Conservation (phyloP, 495 filamentous ascomycete genomes). For the Pyrenopolyporus hunteri region DNA sequence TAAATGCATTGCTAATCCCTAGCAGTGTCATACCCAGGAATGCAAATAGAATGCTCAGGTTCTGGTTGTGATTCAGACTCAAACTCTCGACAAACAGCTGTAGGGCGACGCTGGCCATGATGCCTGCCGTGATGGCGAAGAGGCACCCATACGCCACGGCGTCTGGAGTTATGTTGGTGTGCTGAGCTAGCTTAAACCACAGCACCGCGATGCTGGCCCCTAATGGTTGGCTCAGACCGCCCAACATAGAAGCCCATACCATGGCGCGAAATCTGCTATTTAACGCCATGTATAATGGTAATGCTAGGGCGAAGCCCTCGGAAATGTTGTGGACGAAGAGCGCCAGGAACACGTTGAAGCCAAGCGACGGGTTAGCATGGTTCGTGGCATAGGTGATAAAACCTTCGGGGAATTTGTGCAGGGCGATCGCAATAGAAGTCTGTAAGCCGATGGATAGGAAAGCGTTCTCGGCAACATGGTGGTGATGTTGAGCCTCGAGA, state of each 20-base stretch:
- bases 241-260: conserved; percentile 80
- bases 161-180: conserved; percentile 59
- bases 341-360: conserved; percentile 90
- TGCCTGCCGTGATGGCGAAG: conserved; percentile 88
- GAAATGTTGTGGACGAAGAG: conserved; percentile 98
- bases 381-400: conserved; percentile 99
- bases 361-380: conserved; percentile 86
- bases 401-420: conserved; percentile 97
- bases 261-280: conserved; percentile 78
- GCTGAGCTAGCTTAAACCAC: conserved; percentile 72
- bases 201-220: conserved; percentile 83
- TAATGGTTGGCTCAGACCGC: conserved; percentile 83
- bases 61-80: conserved; percentile 77
- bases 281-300: conserved; percentile 89
- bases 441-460: conserved; percentile 93
- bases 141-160: conserved; percentile 83
- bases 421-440: conserved; percentile 89
- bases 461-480: conserved; percentile 94
- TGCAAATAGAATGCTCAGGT: conserved; percentile 81
- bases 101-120: conserved; percentile 92
- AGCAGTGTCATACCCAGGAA: conserved; percentile 90
- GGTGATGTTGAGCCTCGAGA: conserved; percentile 72
- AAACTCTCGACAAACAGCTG: conserved; percentile 88
- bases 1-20: conserved; percentile 85
- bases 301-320: conserved; percentile 92